Percentiles rank a stretch among this genome's conserved stretches.
Evolutionary conservation across 257 asterid species (phyloP).

Genomic region (Solanum sitiens): DNA sequence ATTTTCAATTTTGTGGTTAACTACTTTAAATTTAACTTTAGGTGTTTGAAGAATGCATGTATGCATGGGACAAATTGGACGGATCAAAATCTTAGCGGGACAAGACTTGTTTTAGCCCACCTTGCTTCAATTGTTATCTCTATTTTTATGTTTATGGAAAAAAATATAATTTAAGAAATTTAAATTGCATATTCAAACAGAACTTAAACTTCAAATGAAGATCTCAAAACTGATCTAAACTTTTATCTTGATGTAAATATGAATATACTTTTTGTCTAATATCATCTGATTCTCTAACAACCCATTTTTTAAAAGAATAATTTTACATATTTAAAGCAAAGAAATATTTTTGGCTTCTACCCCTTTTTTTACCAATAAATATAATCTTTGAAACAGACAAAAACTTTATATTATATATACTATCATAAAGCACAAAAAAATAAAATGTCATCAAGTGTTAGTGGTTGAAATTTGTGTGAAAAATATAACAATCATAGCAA

Average conservation of each 20-base stretch:
- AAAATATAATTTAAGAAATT: too few species aligned
- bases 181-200: too few species aligned
- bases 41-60: neutral
- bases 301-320: neutral
- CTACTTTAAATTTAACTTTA: too few species aligned
- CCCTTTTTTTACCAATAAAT: neutral
- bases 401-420: too few species aligned
- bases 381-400: neutral
- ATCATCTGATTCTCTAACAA: neutral
- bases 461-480: neutral
- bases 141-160: too few species aligned
- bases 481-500: neutral
- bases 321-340: neutral
- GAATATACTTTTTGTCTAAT: neutral
- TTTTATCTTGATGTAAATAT: neutral
- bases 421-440: neutral
- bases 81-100: neutral
- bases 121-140: too few species aligned
- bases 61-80: neutral
- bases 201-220: too few species aligned
- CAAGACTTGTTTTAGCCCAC: neutral
- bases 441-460: neutral
- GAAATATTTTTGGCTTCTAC: neutral
- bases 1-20: too few species aligned
- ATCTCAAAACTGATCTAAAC: neutral